These are phyloP conservation scores for Camellia sinensis DNA, from an alignment of 148 eudicot genomes.

Conservation along the genomic window DNA sequence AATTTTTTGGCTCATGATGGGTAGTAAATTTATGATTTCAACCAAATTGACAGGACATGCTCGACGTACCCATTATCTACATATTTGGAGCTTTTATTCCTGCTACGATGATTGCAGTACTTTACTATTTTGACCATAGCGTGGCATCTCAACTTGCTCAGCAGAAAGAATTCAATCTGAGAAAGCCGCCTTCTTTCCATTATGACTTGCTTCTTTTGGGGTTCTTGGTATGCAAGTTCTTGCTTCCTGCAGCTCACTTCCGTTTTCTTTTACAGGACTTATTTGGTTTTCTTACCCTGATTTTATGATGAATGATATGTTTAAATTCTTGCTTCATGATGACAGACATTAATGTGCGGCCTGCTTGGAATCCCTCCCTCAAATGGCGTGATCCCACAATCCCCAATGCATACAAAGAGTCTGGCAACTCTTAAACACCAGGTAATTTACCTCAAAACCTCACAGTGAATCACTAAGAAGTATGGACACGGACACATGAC, in stretches of 20 bases:
- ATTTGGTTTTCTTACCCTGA: neutral
- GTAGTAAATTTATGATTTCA: neutral
- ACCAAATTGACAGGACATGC: conserved; percentile 67
- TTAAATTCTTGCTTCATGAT: neutral
- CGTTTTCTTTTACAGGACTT: neutral
- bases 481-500: too few relatives aligned
- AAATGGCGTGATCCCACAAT: conserved; percentile 91
- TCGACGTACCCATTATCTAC: conserved; percentile 65
- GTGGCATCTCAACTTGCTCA: conserved; percentile 97
- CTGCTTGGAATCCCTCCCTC: conserved; percentile 86
- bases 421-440: conserved; percentile 90
- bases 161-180: conserved; percentile 85
- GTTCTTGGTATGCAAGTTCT: conserved; percentile 52
- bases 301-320: neutral
- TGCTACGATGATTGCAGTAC: conserved; percentile 93
- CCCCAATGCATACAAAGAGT: conserved; percentile 97
- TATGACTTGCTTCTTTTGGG: conserved; percentile 88
- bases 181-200: conserved; percentile 81
- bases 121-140: conserved; percentile 92
- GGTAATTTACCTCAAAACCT: conserved; percentile 28
- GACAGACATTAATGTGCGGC: conserved; percentile 79
- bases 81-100: conserved; percentile 89
- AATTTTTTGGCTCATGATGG: neutral
- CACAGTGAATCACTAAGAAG: too few relatives aligned
- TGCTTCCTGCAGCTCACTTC: neutral